Evolutionary conservation across 768 basidiomycete genomes (phyloP), one percentile per base, ranked within the genome.

Genomic region (Lactarius hengduanensis): DNA sequence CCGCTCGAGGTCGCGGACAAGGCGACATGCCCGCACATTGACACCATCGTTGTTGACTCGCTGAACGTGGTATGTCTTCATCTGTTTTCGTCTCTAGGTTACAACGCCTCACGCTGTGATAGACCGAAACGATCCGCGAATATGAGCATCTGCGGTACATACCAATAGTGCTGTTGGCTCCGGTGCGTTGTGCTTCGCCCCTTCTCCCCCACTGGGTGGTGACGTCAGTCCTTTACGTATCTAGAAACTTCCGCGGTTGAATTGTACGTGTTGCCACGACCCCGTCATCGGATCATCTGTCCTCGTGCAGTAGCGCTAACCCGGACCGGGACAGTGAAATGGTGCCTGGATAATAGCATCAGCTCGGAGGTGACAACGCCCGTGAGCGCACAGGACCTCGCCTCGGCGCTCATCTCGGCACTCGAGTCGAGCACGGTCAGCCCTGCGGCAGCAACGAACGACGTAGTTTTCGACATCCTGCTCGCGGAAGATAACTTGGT

Each of bases 401-500:
- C 92, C 0, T 89, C 94, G 36, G 96, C 96, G 9, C 84, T 99
- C 40, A 89, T 98, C 59, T 91, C 94, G 2, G 96, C 97, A 0
- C 83, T 99, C 59, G 97, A 98, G 75, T 92, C 92, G 55, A 96
- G 95, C 78, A 95, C 95, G 26, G 90, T 95, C 69, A 91, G 90
- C 67, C 91, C 93, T 0, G 90, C 93, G 10, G 86, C 91, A 11
- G 88, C 88, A 1, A 90, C 91, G 28, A 96, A 89, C 74, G 92
- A 96, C 71, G 83, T 92, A 30, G 83, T 88, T 3, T 94, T 94
- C 77, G 92, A 94, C 75, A 96, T 99, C 70, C 83, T 99, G 34
- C 85, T 99, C 18, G 97, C 97, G 0, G 97, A 99, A 76, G 97
- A 98, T 76, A 98, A 98, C 73, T 78, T 94, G 71, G 94, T 96